Base-by-base conservation (phyloP, 805 yeast species). In the Vanderwaltozyma yarrowii region DNA sequence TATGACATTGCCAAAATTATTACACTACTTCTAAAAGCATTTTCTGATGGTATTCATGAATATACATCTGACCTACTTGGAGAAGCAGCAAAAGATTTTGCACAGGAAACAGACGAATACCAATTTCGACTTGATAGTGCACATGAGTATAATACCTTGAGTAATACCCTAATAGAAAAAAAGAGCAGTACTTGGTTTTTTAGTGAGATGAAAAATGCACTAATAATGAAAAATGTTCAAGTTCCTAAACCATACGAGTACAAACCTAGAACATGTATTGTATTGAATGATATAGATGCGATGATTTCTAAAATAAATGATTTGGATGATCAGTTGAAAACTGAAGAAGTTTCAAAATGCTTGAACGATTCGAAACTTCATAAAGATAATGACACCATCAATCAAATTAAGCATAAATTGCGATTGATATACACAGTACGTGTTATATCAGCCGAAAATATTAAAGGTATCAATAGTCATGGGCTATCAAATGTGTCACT, bases 231-330 rank as follows among this genome's bases (percentile, higher is more conserved):
- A 1, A 65, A 64, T 32, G 39, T 64, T 5, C 62, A 59, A 6
- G 45, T 56, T 35, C 70, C 74, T 3, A 70, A 67, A 13, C 79
- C 87, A 0, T 77, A 68, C 50, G 69, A 72, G 32, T 80, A 80
- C 61, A 65, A 69, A 41, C 62, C 68, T 5, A 67, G 70, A 37
- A 77, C 87, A 0, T 84, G 94, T 58, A 74, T 81, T n/a, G 76
- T 80, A n/a, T 62, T 85, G 43, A 83, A 82, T 56, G 76, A 86
- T 49, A 51, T 86, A 9, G 66, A 73, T 1, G 69, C 72, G 10
- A 66, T 74, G 66, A 53, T 69, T 48, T 50, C 60, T 2, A 72
- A 73, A 39, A 46, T 76, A 9, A 61, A 70, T 33, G 69, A 65
- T 25, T 51, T 82, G 15, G 88, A 80, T 49, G 71, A 66, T 2